Base-by-base conservation (phyloP, 1,284 basidiomycete genomes). In the Earliella scabrosa region DNA sequence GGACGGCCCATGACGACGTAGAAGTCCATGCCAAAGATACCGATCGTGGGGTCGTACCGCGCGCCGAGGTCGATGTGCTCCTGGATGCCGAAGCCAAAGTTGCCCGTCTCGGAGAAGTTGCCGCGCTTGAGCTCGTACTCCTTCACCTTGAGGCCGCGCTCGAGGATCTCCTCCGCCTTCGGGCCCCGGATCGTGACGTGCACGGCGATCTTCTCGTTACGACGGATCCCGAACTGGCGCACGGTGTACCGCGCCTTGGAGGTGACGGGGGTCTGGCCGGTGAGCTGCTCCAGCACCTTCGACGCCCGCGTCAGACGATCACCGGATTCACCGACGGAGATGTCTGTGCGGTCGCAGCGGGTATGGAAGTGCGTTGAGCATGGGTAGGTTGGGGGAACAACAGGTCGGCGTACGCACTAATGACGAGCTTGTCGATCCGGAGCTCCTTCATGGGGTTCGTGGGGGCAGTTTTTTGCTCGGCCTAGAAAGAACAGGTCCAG, bases 191-290 rank as follows among this genome's bases (percentile, higher is more conserved):
- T 97, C 74, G 97, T 99, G 73, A 99, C 97, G 82, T 99, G 97
- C 69, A 92, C 93, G 54, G 97, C 97, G 73, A 99, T 99, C 88
- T 99, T 98, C 82, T 99, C 97, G 86, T 99, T 99, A 83, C 97
- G 93, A 76, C 97, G 93, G 83, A 99, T 99, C 76, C 94, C 92
- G 82, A 99, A 99, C 57, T 93, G 93, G 72, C 97, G 95, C 78
- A 99, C 95, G 71, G 97, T 99, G 92, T 97, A 99, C 69, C 97
- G 94, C 63, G 97, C 97, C 87, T 98, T 99, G 77, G 95, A 97
- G 70, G 97, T 98, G 69, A 99, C 97, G 72, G 97, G 97, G 57
- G 97, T 95, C 85, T 99, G 97, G 73, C 97, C 97, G 68, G 97
- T 99, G 63, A 99, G 90, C 81, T 99, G 97, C 81, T 99, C 97